Percentiles rank a stretch among this genome's conserved stretches.
These are phyloP conservation scores for Trametes polyzona DNA, from an alignment of 1,284 basidiomycete species.

Conservation along the genomic window DNA sequence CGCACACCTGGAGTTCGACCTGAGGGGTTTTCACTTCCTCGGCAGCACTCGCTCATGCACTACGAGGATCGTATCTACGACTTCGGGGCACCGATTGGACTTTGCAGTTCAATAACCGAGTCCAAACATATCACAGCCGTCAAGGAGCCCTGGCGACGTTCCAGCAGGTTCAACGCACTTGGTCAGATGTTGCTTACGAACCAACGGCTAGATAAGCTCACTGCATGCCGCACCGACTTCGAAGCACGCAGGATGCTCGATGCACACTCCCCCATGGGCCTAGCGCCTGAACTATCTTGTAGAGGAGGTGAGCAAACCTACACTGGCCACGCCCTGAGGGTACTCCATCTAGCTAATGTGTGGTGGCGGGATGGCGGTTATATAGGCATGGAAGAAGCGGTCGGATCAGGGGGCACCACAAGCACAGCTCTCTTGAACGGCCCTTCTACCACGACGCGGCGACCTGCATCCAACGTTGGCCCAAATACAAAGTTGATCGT, in stretches of 20 bases:
- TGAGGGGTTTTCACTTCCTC: constrained; percentile 22
- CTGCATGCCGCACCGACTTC: constrained; percentile 16
- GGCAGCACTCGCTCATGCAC: constrained; percentile 15
- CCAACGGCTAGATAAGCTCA: not conserved
- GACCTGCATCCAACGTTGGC: too few species aligned
- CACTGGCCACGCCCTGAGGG: too few species aligned
- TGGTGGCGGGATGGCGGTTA: too few species aligned
- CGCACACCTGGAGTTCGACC: constrained; percentile 10
- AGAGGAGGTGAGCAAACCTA: too few species aligned
- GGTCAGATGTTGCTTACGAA: constrained; percentile 24
- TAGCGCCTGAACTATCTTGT: too few species aligned
- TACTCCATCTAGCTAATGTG: too few species aligned
- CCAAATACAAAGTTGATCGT: too few species aligned
- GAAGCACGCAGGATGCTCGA: constrained; percentile 14
- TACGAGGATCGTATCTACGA: constrained; percentile 22
- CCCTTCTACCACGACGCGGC: too few species aligned
- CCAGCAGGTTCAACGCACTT: constrained; percentile 17
- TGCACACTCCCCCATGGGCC: too few species aligned
- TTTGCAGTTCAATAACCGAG: constrained; percentile 28
- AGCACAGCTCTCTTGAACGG: too few species aligned
- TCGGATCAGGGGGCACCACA: too few species aligned
- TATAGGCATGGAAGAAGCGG: too few species aligned
- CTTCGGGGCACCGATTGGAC: constrained; percentile 9
- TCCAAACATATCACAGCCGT: constrained; percentile 27
- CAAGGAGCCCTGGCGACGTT: constrained; percentile 27